phyloP scores from a whole-genome alignment of 31 red algal genomes.

The Porphyra umbilicalis region DNA sequence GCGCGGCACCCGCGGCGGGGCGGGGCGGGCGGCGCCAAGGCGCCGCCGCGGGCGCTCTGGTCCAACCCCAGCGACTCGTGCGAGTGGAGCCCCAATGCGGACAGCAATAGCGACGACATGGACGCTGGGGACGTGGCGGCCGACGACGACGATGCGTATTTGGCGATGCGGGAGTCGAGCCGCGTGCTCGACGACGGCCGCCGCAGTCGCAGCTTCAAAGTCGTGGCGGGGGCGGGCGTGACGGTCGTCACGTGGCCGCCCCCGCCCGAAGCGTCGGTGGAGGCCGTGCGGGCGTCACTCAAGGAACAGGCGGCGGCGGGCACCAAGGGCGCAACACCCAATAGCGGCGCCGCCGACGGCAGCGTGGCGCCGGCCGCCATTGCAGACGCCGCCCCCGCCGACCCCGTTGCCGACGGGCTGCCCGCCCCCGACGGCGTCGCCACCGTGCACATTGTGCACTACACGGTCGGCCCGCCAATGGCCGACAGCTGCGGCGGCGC shows the following conservation, averaged over 20 bases:
- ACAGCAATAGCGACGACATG: not conserved
- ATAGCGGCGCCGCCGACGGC: constrained; percentile 4
- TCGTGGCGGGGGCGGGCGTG: constrained; percentile 5
- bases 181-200: not conserved
- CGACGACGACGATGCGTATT: no score
- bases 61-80: no score
- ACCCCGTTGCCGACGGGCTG: not conserved
- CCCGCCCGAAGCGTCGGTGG: not conserved
- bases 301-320: constrained; percentile 1
- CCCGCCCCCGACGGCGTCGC: not conserved
- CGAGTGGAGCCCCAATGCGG: no score
- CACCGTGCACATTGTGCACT: constrained; percentile 13
- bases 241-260: constrained; percentile 22
- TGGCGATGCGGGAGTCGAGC: no score
- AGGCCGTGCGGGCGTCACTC: not conserved
- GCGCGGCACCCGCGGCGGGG: no score
- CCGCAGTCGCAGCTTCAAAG: not conserved
- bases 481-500: not conserved
- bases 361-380: not conserved
- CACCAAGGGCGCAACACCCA: not conserved
- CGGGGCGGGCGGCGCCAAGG: no score
- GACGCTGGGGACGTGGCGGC: not conserved
- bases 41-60: no score
- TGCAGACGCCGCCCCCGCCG: not conserved
- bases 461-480: constrained; percentile 7